Base-by-base conservation (phyloP, 768 basidiomycete species). In the Chalciporus piperatus region DNA sequence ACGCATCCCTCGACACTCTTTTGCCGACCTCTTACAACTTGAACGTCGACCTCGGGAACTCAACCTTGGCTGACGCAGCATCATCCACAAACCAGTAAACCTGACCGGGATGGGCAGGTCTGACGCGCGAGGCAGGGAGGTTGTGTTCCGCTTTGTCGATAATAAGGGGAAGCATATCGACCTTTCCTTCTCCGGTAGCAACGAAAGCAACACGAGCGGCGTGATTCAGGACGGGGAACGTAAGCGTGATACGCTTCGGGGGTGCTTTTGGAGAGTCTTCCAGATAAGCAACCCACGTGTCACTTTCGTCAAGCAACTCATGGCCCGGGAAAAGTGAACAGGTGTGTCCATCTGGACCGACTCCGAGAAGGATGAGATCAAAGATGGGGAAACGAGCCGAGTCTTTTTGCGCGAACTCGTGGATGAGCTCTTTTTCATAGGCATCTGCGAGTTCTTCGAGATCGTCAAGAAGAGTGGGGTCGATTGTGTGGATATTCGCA, bases 341-440 rank as follows among this genome's bases (percentile, higher is more conserved):
- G 38, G 96, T 98, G 76, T 99, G 97, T n/a, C 96, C 96, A 67
- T 98, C 97, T 6, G 90, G 91, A 27, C 97, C 97, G 81, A 95
- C 85, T 44, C 97, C 97, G 46, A 99, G 86, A 40, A 99, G 83
- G 73, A 98, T 89, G 66, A 99, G 83, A 68, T 99, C 97, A 70
- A 99, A 98, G 46, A 97, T 78, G 56, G 97, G 97, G 80, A 98
- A 98, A 54, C 95, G 86, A 16, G 96, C 96, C 5, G 93, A 78
- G 67, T 98, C 92, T 66, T 85, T 90, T 65, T 87, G 84, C 0
- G 95, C 97, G 65, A 99, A 99, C 67, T 89, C 87, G 53, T 70
- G 78, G 64, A 98, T 92, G 66, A 99, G 88, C 65, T 82, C 75
- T 62, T 84, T 81, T 69, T 92, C 89, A 66, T 93, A 92, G 2